Base-by-base conservation (phyloP, 768 basidiomycete genomes). In the Mycena chlorophos region DNA sequence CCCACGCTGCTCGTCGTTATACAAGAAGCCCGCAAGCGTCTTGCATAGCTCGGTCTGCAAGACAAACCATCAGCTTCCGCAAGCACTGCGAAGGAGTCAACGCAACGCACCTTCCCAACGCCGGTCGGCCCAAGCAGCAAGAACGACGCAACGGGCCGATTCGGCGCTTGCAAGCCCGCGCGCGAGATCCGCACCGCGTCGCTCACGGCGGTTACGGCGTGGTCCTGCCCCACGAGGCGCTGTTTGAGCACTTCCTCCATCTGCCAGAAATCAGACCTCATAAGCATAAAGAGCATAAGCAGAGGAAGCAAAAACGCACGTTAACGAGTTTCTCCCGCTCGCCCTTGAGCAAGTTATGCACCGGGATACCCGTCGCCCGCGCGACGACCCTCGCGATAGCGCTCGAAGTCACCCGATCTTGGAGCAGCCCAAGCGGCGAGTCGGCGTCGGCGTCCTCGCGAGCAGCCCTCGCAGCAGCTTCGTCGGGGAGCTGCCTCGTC, bases 11-110 rank as follows among this genome's bases (percentile, higher is more conserved):
- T 94, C 92, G 58, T 94, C 91, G 56, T 93, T 88, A 73, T 92
- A 97, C 54, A 98, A 68, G 78, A 97, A 97, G 0, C 78, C 80
- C 0, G 94, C 93, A 13, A 98, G 79, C 0, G 90, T 85, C 70
- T 97, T 97, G 66, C 88, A 89, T 5, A 97, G 77, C 62, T 94
- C 93, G 0, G 94, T 96, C 88, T 91, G n/a, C n/a, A n/a, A n/a
- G n/a, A 68, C 3, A 50, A 30, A 20, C 20, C 6, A 22, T 20
- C 3, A 45, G 10, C 39, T 19, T 28, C 4, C 34, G 49, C 38
- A 56, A 54, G 43, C 52, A 42, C 55, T 29, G 8, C 43, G 17
- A 56, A 27, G n/a, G 31, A 42, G 28, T 27, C 4, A 13, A 16
- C 14, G 8, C 4, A 19, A 51, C 71, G 5, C 56, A 85, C 87